phyloP scores from a whole-genome alignment of 1,284 basidiomycete genomes.

The Athelia sp. region DNA sequence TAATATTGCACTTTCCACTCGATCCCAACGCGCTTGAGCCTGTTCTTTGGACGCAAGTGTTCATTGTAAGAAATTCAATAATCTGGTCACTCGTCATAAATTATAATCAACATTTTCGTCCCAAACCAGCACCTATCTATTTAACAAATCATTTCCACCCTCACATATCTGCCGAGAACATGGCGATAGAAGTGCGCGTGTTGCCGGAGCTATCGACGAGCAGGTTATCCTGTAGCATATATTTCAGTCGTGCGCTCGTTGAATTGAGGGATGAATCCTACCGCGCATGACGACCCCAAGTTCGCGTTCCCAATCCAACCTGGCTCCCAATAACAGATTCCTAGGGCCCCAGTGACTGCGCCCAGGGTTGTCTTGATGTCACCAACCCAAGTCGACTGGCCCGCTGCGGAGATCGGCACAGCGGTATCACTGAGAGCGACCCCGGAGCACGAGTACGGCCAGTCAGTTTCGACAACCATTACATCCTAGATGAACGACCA shows the following conservation, averaged over 20 bases:
- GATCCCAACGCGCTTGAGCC: no score
- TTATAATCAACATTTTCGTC: no score
- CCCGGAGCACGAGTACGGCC: conserved; percentile 49
- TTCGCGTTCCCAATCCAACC: conserved; percentile 57
- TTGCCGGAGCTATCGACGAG: conserved; percentile 32
- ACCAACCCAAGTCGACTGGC: conserved; percentile 50
- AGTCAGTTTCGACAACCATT: conserved; percentile 63
- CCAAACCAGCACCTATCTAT: no score
- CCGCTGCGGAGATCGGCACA: conserved; percentile 44
- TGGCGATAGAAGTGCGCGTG: conserved; percentile 28
- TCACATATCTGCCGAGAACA: conserved; percentile 19
- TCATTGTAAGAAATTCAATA: no score
- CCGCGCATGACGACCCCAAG: conserved; percentile 50
- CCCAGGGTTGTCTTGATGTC: conserved; percentile 45
- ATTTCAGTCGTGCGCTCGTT: background rate
- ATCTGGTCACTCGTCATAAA: no score
- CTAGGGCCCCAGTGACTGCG: conserved; percentile 38
- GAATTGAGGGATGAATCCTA: conserved; percentile 31
- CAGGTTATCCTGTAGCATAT: conserved; percentile 31
- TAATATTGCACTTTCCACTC: no score
- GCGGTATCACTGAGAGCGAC: conserved; percentile 42
- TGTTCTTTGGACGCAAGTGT: no score
- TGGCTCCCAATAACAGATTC: conserved; percentile 58
- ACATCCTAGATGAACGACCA: conserved; percentile 31
- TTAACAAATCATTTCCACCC: background rate